Conservation (phyloP, 345 rosid species). For the Syzygium jambos region DNA sequence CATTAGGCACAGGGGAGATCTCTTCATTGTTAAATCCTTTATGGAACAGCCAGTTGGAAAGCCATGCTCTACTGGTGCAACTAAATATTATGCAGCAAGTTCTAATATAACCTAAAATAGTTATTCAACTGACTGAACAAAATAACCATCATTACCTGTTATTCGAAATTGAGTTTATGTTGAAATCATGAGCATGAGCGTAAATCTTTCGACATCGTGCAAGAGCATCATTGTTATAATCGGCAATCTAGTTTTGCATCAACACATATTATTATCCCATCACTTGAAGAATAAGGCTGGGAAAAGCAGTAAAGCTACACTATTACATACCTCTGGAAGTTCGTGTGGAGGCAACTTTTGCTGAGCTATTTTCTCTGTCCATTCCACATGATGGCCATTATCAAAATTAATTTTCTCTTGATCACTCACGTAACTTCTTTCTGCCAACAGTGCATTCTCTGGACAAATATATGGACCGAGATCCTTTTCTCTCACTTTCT, state of each 20-base stretch:
- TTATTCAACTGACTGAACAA: not conserved
- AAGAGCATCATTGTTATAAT: conserved; percentile 24
- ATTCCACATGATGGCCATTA: conserved; percentile 29
- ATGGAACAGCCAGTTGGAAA: not conserved
- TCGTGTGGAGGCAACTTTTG: conserved; percentile 12
- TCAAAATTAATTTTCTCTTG: conserved; percentile 5
- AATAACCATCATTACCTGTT: conserved; percentile 51
- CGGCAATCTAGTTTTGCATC: conserved; percentile 30
- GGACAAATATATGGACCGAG: conserved; percentile 25
- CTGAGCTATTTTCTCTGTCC: conserved; percentile 18
- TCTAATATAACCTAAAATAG: not conserved
- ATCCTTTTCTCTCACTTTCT: conserved; percentile 38
- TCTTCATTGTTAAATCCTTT: not conserved
- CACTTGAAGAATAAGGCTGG: not conserved
- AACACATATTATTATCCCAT: conserved; percentile 7
- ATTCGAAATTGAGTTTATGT: conserved; percentile 84
- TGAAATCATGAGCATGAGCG: conserved; percentile 67
- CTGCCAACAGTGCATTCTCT: conserved; percentile 51
- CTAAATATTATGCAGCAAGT: not conserved
- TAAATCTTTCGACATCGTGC: conserved; percentile 55
- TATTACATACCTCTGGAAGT: conserved; percentile 25
- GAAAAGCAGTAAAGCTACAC: not conserved
- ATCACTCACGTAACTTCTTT: conserved; percentile 37
- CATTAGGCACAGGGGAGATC: not conserved
- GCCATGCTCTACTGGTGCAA: not conserved